Evolutionary conservation across 2,329 filamentous ascomycete genomes (phyloP).

Genomic region (Sclerotinia subarctica): DNA sequence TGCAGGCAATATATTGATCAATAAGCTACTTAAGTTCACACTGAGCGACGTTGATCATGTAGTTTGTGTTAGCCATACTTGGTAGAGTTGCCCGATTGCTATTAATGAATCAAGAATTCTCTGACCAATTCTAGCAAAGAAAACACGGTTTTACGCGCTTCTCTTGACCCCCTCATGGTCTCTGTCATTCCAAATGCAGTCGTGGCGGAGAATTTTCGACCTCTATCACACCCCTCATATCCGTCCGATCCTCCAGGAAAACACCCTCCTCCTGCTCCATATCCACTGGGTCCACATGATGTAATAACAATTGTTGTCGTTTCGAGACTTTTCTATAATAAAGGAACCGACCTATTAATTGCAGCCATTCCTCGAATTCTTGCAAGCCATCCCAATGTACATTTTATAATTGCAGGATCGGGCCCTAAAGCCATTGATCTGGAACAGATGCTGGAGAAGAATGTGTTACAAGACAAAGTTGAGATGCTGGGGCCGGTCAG

Average conservation of each 20-base stretch:
- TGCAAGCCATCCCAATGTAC: constrained; percentile 83
- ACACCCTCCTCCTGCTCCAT: constrained; percentile 49
- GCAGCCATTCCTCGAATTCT: constrained; percentile 92
- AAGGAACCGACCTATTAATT: constrained; percentile 94
- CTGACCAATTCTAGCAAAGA: constrained; percentile 67
- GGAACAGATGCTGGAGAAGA: constrained; percentile 96
- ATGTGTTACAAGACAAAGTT: constrained; percentile 89
- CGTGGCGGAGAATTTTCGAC: constrained; percentile 92
- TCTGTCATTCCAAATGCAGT: constrained; percentile 97
- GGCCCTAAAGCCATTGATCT: constrained; percentile 96
- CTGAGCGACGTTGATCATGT: constrained; percentile 97
- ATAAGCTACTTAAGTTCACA: constrained; percentile 94
- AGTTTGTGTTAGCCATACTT: constrained; percentile 97
- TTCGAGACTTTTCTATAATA: constrained; percentile 97
- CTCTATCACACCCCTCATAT: constrained; percentile 53
- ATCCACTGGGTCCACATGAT: constrained; percentile 74
- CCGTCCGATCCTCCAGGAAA: constrained; percentile 39
- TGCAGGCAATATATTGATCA: constrained; percentile 90
- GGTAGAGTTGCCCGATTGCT: constrained; percentile 52
- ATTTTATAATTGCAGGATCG: constrained; percentile 94
- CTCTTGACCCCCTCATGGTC: constrained; percentile 92
- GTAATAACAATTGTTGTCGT: constrained; percentile 96
- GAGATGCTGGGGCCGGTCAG: constrained; percentile 88
- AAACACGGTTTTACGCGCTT: constrained; percentile 92
- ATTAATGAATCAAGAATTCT: background rate